Evolutionary conservation across 2,329 filamentous ascomycete species (phyloP).

Genomic region (Bisporella sp.): DNA sequence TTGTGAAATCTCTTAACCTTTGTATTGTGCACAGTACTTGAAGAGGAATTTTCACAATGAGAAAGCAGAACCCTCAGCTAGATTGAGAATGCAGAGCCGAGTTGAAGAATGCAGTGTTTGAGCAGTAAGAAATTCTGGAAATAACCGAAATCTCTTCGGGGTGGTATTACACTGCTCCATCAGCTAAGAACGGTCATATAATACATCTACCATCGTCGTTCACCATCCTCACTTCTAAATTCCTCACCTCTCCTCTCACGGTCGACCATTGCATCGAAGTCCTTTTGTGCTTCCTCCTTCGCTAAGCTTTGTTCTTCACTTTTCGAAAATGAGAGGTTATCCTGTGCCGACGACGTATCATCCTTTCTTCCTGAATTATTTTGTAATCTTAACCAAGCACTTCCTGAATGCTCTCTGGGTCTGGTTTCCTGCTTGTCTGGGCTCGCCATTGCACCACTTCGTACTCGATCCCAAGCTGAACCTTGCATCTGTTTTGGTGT

Average conservation of each 20-base stretch:
- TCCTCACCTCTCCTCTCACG: constrained; percentile 24
- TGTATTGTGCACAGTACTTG: too few species aligned
- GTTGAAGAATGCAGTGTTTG: too few species aligned
- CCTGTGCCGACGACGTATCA: neutral
- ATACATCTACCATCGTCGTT: constrained; percentile 16
- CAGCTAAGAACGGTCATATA: too few species aligned
- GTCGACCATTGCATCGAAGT: constrained; percentile 28
- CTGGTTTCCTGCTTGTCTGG: neutral
- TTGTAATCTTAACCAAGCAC: constrained; percentile 10
- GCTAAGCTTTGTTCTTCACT: constrained; percentile 14
- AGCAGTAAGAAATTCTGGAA: too few species aligned
- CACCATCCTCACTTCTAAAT: constrained; percentile 18
- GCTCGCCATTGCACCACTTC: constrained; percentile 14
- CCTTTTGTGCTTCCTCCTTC: constrained; percentile 22
- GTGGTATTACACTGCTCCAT: too few species aligned
- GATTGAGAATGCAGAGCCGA: too few species aligned
- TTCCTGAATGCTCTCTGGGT: constrained; percentile 1
- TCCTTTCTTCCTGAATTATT: constrained; percentile 3
- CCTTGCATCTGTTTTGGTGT: constrained; percentile 9
- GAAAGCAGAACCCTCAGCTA: too few species aligned
- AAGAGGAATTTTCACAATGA: too few species aligned
- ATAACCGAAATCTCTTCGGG: too few species aligned
- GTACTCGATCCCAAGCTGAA: constrained; percentile 28
- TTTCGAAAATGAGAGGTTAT: constrained; percentile 21
- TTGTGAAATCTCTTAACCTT: too few species aligned